A percentile compares a stretch with the other conserved stretches of the same genome.
phyloP scores from a whole-genome alignment of 352 stramenopile species.

The Phytophthora uliginosa region DNA sequence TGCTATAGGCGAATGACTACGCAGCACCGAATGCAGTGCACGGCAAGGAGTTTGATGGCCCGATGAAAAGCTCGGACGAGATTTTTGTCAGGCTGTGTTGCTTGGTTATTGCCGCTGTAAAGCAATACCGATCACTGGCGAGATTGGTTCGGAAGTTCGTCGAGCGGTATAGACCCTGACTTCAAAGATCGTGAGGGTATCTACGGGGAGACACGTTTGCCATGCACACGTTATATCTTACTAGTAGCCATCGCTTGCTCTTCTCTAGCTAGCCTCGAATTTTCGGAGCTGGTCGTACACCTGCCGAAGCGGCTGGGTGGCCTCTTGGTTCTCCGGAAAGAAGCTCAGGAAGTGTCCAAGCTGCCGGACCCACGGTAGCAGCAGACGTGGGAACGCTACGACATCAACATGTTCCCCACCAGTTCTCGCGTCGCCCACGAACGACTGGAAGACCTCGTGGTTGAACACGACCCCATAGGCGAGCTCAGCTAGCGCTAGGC shows the following conservation, averaged over 20 bases:
- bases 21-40: not conserved
- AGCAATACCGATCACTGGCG: not conserved
- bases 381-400: conserved; percentile 67
- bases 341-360: conserved; percentile 90
- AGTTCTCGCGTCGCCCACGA: conserved; percentile 44
- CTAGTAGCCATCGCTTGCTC: not conserved
- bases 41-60: not conserved
- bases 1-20: not conserved
- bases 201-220: not conserved
- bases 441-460: conserved; percentile 87
- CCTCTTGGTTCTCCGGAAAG: conserved; percentile 89
- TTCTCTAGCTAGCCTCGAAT: conserved; percentile 57
- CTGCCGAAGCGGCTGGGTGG: conserved; percentile 78
- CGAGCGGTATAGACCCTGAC: conserved; percentile 5
- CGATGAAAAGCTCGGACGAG: not conserved
- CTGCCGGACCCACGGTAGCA: conserved; percentile 89
- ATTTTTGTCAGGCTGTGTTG: not conserved
- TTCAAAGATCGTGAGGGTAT: not conserved
- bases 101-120: not conserved
- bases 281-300: conserved; percentile 86
- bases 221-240: conserved; percentile 15
- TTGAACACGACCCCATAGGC: conserved; percentile 89
- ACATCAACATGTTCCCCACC: conserved; percentile 29
- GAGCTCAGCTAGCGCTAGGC: conserved; percentile 83
- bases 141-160: not conserved